Percentiles rank a stretch among this genome's conserved stretches.
Conservation (phyloP, 129 eudicot species). For the Lonicera japonica region DNA sequence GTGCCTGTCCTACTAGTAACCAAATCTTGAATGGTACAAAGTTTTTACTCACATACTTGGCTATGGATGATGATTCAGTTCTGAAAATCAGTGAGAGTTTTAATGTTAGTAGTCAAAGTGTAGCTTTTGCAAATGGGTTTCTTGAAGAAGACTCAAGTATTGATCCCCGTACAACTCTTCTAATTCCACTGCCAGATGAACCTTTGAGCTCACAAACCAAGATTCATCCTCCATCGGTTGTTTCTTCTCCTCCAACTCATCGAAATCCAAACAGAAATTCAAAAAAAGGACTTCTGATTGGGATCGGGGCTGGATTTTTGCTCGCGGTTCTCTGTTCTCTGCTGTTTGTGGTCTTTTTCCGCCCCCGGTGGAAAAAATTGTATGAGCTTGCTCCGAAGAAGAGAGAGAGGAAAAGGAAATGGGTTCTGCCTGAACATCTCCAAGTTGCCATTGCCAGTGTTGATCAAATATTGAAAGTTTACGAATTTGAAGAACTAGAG, state of each 20-base stretch:
- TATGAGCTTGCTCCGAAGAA: neutral
- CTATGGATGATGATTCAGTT: slow-evolving; percentile 31
- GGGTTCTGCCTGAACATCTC: slow-evolving; percentile 35
- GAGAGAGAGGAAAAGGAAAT: slow-evolving; percentile 5
- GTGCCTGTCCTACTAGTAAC: slow-evolving; percentile 63
- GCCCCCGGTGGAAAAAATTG: slow-evolving; percentile 11
- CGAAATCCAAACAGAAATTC: slow-evolving; percentile 15
- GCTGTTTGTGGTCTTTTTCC: slow-evolving; percentile 11
- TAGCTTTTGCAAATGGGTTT: slow-evolving; percentile 48
- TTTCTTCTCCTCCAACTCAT: neutral
- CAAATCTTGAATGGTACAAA: slow-evolving; percentile 34
- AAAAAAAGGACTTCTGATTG: slow-evolving; percentile 24
- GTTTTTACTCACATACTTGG: slow-evolving; percentile 41
- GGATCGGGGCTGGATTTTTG: slow-evolving; percentile 29
- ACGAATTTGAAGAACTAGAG: slow-evolving; percentile 38
- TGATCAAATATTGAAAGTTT: slow-evolving; percentile 39
- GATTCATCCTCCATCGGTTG: neutral
- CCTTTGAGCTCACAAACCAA: slow-evolving; percentile 36
- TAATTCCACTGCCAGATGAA: slow-evolving; percentile 42
- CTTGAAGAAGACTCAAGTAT: slow-evolving; percentile 18
- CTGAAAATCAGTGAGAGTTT: slow-evolving; percentile 33
- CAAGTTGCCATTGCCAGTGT: slow-evolving; percentile 36
- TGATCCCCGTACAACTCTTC: slow-evolving; percentile 46
- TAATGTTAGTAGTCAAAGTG: slow-evolving; percentile 22
- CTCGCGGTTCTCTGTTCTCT: slow-evolving; percentile 24